These are phyloP conservation scores for Gracilaria caudata DNA, from an alignment of 23 red algal genomes.

Conservation along the genomic window DNA sequence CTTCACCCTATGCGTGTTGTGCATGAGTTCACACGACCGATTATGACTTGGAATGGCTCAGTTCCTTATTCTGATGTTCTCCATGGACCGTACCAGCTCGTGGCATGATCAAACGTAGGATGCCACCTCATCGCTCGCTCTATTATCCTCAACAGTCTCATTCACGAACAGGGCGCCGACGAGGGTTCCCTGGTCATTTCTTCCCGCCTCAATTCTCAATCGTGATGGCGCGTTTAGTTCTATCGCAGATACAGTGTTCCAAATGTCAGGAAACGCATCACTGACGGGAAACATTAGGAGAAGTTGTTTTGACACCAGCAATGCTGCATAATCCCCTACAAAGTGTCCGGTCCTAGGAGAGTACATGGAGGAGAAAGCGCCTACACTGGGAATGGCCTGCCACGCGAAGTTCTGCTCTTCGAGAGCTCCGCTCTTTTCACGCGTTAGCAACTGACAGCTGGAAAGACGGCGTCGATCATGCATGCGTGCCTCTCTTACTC, in stretches of 20 bases:
- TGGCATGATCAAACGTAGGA: background rate
- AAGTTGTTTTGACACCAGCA: conserved; percentile 14
- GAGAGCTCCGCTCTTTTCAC: conserved; percentile 4
- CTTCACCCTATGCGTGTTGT: too few relatives aligned
- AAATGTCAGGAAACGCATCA: conserved; percentile 34
- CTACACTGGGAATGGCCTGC: conserved; percentile 2
- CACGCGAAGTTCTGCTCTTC: conserved; percentile 45
- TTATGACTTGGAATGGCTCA: too few relatives aligned
- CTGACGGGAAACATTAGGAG: conserved; percentile 37
- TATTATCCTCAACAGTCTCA: conserved; percentile 6
- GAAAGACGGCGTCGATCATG: conserved; percentile 57
- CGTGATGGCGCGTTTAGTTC: conserved; percentile 21
- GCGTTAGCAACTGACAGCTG: conserved; percentile 16
- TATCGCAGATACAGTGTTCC: conserved; percentile 30
- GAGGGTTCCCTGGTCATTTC: conserved; percentile 37
- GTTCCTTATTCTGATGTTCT: background rate
- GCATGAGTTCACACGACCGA: too few relatives aligned
- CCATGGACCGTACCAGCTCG: background rate
- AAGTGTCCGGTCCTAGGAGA: conserved; percentile 51
- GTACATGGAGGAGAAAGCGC: conserved; percentile 15
- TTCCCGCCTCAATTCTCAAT: conserved; percentile 36
- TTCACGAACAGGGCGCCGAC: conserved; percentile 55
- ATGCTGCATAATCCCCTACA: conserved; percentile 31
- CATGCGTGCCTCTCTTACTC: conserved; percentile 29
- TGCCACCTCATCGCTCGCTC: conserved; percentile 18